phyloP scores from a whole-genome alignment of 2,329 filamentous ascomycete genomes.

The Pseudocercospora macadamiae region DNA sequence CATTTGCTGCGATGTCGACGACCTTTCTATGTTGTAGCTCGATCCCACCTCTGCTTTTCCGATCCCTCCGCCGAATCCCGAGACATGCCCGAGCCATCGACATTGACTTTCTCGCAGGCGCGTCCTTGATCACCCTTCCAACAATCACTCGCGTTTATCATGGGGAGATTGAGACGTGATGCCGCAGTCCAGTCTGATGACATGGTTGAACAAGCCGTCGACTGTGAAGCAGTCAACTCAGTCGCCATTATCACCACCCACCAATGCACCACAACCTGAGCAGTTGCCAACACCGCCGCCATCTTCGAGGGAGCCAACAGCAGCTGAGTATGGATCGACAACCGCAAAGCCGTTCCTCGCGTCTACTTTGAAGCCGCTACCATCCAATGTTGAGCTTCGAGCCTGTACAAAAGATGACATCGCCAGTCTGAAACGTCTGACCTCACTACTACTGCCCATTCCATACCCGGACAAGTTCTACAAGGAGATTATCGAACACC shows the following conservation, averaged over 20 bases:
- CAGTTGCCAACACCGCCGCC: constrained; percentile 13
- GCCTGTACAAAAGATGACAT: constrained; percentile 58
- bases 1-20: constrained; percentile 4
- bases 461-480: constrained; percentile 65
- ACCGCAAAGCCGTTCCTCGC: background rate
- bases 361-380: constrained; percentile 33
- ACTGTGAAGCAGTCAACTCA: constrained; percentile 31
- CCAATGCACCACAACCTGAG: constrained; percentile 2
- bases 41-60: constrained; percentile 26
- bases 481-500: constrained; percentile 60
- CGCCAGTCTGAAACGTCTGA: constrained; percentile 60
- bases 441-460: constrained; percentile 61
- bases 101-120: no score
- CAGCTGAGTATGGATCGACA: background rate
- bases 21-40: background rate
- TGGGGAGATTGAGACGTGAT: constrained; percentile 30
- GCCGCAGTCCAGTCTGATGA: constrained; percentile 51
- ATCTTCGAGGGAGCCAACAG: background rate
- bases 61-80: constrained; percentile 1
- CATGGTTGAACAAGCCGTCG: constrained; percentile 53
- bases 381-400: constrained; percentile 57
- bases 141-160: background rate
- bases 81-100: background rate
- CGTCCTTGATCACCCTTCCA: background rate
- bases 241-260: constrained; percentile 14